Conservation (phyloP, 805 yeast genomes). For the Wickerhamomyces xylosicus region DNA sequence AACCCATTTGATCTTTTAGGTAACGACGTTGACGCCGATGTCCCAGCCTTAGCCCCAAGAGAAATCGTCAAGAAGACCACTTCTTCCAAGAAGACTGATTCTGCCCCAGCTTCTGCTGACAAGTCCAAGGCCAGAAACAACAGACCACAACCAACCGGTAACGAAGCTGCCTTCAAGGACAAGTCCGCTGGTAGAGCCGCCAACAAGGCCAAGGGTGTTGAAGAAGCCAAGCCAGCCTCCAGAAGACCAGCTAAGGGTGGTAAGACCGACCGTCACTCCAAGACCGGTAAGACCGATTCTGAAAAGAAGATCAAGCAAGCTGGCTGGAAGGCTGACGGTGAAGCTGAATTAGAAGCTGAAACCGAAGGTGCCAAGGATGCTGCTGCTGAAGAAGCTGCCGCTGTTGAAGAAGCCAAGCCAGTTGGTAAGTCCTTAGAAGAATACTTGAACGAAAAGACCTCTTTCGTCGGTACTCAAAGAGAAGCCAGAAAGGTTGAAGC, state of each 20-base stretch:
- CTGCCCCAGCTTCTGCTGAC: constrained; percentile 73
- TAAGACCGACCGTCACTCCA: constrained; percentile 73
- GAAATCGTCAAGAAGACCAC: constrained; percentile 76
- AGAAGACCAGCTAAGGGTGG: constrained; percentile 39
- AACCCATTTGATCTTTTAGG: constrained; percentile 77
- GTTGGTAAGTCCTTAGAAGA: constrained; percentile 70
- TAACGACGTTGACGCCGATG: constrained; percentile 79
- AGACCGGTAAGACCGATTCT: constrained; percentile 76
- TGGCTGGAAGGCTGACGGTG: constrained; percentile 81
- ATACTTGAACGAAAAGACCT: constrained; percentile 63
- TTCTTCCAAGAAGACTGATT: constrained; percentile 80
- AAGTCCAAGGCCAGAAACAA: constrained; percentile 68
- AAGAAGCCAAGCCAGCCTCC: constrained; percentile 46
- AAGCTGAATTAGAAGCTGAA: constrained; percentile 61
- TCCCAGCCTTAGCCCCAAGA: constrained; percentile 43
- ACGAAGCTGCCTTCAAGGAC: constrained; percentile 78
- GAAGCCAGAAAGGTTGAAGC: constrained; percentile 28
- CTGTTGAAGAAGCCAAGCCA: constrained; percentile 30
- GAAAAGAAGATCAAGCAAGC: constrained; percentile 67
- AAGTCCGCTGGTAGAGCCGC: constrained; percentile 60
- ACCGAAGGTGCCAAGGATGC: constrained; percentile 40
- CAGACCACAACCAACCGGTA: constrained; percentile 66
- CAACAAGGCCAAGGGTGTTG: constrained; percentile 38
- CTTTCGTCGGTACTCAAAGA: constrained; percentile 41
- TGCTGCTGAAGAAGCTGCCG: constrained; percentile 33